phyloP scores from a whole-genome alignment of 106 monocot species.

The Amphibolis antarctica region DNA sequence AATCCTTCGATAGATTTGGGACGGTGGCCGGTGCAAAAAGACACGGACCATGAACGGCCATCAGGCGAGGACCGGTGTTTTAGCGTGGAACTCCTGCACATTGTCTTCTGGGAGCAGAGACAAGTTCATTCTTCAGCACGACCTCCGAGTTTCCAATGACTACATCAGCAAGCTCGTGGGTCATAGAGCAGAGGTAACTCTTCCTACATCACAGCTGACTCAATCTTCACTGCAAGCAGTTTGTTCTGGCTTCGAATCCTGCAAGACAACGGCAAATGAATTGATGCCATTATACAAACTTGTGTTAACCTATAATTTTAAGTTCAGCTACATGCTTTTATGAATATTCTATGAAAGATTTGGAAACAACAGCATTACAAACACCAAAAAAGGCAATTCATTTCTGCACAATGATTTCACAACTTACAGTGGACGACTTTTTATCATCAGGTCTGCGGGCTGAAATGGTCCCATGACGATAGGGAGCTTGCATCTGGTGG shows the following conservation, averaged over 20 bases:
- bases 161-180: conserved; percentile 61
- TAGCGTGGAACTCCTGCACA: conserved; percentile 86
- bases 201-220: no score
- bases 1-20: conserved; percentile 88
- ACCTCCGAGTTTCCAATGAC: conserved; percentile 64
- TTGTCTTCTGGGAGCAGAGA: conserved; percentile 92
- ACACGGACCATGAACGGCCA: conserved; percentile 74
- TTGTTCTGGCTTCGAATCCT: no score
- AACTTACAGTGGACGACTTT: not conserved
- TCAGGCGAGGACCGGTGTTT: conserved; percentile 76
- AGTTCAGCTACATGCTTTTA: no score
- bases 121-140: conserved; percentile 85
- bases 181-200: conserved; percentile 76
- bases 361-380: no score
- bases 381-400: no score
- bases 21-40: conserved; percentile 55
- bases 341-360: no score
- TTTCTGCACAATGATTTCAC: no score
- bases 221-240: no score
- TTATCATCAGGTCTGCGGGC: conserved; percentile 67
- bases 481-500: conserved; percentile 93
- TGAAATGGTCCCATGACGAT: conserved; percentile 98
- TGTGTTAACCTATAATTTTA: no score
- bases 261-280: no score
- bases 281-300: no score